phyloP scores from a whole-genome alignment of 495 filamentous ascomycete species.

The Aspergillus mulundensis region DNA sequence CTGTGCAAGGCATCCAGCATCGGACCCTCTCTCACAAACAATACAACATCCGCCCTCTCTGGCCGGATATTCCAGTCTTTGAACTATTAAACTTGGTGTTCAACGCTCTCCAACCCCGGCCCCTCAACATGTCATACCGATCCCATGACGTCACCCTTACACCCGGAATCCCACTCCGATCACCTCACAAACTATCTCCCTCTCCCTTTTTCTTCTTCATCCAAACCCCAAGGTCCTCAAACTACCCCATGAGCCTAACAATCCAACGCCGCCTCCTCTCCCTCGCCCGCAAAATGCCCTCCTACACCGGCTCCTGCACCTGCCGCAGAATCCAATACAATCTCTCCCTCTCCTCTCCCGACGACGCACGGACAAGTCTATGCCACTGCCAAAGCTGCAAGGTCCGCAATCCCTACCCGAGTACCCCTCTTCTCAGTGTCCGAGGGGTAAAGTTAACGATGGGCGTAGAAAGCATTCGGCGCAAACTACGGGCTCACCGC shows the following conservation, averaged over 20 bases:
- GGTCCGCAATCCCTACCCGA: slow-evolving; percentile 14
- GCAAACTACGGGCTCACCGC: slow-evolving; percentile 60
- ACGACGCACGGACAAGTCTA: slow-evolving; percentile 60
- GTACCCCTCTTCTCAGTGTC: no score
- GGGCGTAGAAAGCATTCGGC: slow-evolving; percentile 54
- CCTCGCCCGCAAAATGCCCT: slow-evolving; percentile 20
- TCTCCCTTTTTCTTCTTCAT: no score
- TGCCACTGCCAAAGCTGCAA: slow-evolving; percentile 66
- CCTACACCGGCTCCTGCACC: slow-evolving; percentile 45
- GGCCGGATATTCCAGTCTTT: no score
- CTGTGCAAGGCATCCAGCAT: no score
- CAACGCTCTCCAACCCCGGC: no score
- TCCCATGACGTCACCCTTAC: no score
- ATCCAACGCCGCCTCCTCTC: background rate
- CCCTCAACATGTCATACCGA: no score
- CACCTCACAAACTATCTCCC: no score
- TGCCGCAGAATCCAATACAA: slow-evolving; percentile 47
- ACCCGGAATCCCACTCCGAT: no score
- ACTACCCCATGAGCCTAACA: background rate
- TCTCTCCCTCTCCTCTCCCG: slow-evolving; percentile 39
- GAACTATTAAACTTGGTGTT: no score
- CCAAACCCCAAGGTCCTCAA: background rate
- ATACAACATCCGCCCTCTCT: no score
- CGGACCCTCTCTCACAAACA: no score
- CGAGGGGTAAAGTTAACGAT: background rate